Base-by-base conservation (phyloP, 805 yeast species). In the Grigorovia humatica region DNA sequence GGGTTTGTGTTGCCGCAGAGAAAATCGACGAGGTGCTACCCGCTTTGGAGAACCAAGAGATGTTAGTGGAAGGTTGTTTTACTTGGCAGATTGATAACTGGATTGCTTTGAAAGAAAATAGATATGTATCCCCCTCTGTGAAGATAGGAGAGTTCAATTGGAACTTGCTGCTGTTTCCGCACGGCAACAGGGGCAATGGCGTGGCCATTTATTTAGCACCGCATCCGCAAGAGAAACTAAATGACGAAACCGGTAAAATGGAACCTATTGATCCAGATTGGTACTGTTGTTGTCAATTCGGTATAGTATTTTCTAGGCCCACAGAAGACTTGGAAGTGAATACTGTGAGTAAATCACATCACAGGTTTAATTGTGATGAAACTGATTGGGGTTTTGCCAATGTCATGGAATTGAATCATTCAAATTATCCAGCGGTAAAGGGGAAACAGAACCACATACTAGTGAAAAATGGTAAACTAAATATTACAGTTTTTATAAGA, bases 331-430 rank as follows among this genome's bases (percentile, higher is more conserved):
- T 90, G 0, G 65, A 74, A 4, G 70, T 79, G n/a, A 81, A 78
- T 62, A 71, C 80, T 27, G 69, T 77, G 12, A 83, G 81, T 59
- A 75, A 78, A 8, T 84, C 96, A 0, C 79, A 79, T 52, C 96
- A 89, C 64, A 73, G 99, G 55, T 93, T 88, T 70, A 79, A 75
- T 57, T 74, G 80, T 9, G 71, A 74, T 47, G 95, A 87, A 51
- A 79, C 87, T 1, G 99, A 93, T 66, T 93, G 99, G 99, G 99
- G 99, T 29, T 93, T 93, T 68, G 79, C 90, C 9, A 82, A 82
- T 53, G 82, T 88, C 59, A 70, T 81, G 18, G 91, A 85, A 51
- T 60, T 78, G 32, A 72, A 78, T 44, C 72, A 72, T 54, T 69
- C 83, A 53, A 67, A 69, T 54, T 54, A 58, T n/a, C 73, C 72